Evolutionary conservation across 495 filamentous ascomycete species (phyloP).

Genomic region (Cercophora samala): DNA sequence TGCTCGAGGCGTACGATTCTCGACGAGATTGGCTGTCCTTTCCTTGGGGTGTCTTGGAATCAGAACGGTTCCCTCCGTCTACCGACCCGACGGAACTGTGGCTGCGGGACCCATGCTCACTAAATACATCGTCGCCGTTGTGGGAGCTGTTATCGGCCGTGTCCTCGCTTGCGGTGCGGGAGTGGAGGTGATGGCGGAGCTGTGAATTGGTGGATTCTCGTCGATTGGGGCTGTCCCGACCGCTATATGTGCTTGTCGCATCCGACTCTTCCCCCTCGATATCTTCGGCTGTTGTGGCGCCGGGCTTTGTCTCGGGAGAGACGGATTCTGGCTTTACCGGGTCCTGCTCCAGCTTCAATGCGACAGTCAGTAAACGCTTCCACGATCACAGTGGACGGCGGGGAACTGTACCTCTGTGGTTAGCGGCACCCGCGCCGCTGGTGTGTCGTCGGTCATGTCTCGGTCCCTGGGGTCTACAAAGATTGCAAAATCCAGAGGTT

Average conservation of each 20-base stretch:
- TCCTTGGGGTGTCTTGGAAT: slow-evolving; percentile 18
- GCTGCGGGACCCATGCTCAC: slow-evolving; percentile 46
- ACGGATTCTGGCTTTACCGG: neutral
- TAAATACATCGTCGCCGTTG: slow-evolving; percentile 55
- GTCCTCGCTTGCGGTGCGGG: slow-evolving; percentile 28
- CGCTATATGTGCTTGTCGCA: slow-evolving; percentile 5
- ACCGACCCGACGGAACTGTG: slow-evolving; percentile 41
- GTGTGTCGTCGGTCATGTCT: neutral
- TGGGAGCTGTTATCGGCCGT: slow-evolving; percentile 44
- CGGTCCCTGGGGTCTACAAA: slow-evolving; percentile 34
- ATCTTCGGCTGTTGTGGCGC: slow-evolving; percentile 3
- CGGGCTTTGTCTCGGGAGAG: neutral
- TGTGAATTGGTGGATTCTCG: slow-evolving; percentile 12
- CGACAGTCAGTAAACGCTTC: neutral
- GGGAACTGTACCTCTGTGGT: neutral
- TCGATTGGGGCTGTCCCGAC: slow-evolving; percentile 9
- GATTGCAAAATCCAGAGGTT: slow-evolving; percentile 40
- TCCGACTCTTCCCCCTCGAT: neutral
- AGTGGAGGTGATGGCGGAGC: slow-evolving; percentile 24
- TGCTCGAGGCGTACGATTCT: slow-evolving; percentile 16
- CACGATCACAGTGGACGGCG: neutral
- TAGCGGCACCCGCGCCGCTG: neutral
- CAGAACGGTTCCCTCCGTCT: slow-evolving; percentile 27
- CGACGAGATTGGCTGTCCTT: slow-evolving; percentile 16
- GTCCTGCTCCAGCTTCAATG: neutral